Evolutionary conservation across 2,329 filamentous ascomycete species (phyloP), one percentile per base, ranked within the genome.

Genomic region (Fusarium vanettenii): DNA sequence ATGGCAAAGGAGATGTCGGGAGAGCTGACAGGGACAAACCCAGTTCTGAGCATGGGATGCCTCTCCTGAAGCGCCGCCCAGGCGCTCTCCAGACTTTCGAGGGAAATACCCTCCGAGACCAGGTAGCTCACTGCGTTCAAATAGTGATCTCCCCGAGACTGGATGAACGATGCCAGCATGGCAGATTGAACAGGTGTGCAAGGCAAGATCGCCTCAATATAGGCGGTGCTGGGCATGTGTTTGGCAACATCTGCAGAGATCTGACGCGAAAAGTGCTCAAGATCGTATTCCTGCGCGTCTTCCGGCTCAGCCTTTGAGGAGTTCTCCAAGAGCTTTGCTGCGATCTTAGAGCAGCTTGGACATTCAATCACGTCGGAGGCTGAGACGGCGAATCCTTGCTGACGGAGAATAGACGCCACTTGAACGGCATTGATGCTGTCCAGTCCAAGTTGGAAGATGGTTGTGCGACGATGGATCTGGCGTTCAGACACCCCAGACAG

Each of bases 361-460:
- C 86, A 87, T 77, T 93, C 91, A 64, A 98, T 88, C 16, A 98
- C 91, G 80, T 97, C 94, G 2, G 91, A 89, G 0, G 93, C 91
- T 2, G 91, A 90, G 0, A 95, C 82, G 1, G 81, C 78, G 43
- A 91, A 84, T 0, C 91, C 91, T 20, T 87, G 78, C 43, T 87
- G 88, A 20, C 92, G 90, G 18, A 98, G 85, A 29, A 87, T 84
- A 2, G 90, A 88, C 1, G 95, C 94, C 11, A 98, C 86, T 78
- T 98, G 95, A 6, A 92, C 88, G 1, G 95, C 94, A 70, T 93
- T 95, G 78, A 98, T 97, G 80, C 95, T 98, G 82, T 98, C 95
- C 5, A 98, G 85, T 0, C 96, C 96, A n/a, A 98, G 89, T 67
- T 93, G 91, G 77, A 96, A 97, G 59, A 98, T 94, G 0, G 94